Base-by-base conservation (phyloP, 2,329 filamentous ascomycete genomes). In the Aspergillus alliaceus region DNA sequence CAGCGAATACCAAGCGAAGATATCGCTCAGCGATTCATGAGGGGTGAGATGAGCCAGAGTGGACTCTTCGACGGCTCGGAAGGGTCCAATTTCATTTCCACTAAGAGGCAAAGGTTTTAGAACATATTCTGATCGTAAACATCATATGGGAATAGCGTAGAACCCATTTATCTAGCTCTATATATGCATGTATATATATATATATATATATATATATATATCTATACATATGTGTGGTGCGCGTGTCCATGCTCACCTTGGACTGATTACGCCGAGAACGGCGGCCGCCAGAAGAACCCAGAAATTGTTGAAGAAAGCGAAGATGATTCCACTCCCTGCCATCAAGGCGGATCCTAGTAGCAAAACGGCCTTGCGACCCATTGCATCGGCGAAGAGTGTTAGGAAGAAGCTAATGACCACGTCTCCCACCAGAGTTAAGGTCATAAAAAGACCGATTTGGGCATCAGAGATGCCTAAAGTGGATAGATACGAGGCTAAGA, bases 11-110 rank as follows among this genome's bases (percentile, higher is more conserved):
- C 86, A 89, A 8, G 83, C 80, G 57, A 88, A 76, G n/a, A 89
- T 85, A 69, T 89, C 85, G 14, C 84, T 76, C 47, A 86, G 75
- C 1, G 80, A 82, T 29, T 77, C 71, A 0, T 81, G 77, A 0
- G 74, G 79, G 0, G 85, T 87, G 44, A 89, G 75, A 66, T 88
- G 84, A 5, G 85, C 83, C 7, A 89, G 68, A 32, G 83, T 84
- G 0, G 82, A 85, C 75, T 89, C 86, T 66, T 89, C 87, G 31
- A 90, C 84, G 3, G 84, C 84, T 35, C 86, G 77, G 62, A 89
- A 89, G 0, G 87, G 86, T 0, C 86, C 87, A 66, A 89, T 87
- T 62, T 89, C 87, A 15, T 84, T 82, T 6, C 86, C 86, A 63
- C 73, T 75, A 35, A 14, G 12, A n/a, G n/a, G n/a, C n/a, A n/a